Conservation (phyloP, 208 protist genomes). For the Wallacemonas sp. region DNA sequence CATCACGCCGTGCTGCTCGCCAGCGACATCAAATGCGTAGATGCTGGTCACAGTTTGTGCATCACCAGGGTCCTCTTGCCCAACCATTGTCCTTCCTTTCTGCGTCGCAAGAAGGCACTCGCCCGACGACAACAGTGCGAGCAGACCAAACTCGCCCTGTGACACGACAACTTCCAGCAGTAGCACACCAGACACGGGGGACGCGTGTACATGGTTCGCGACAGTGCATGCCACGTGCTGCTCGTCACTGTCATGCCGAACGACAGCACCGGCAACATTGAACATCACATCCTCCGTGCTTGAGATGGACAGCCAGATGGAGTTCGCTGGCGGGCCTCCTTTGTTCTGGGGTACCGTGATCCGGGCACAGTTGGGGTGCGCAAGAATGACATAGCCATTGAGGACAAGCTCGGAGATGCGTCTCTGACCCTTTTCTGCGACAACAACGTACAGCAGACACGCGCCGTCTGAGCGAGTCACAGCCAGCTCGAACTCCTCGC, state of each 20-base stretch:
- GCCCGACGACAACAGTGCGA: constrained; percentile 18
- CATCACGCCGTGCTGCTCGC: background rate
- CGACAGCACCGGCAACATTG: background rate
- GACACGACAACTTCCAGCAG: constrained; percentile 31
- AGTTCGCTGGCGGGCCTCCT: too few relatives aligned
- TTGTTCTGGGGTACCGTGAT: background rate
- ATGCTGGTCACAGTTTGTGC: constrained; percentile 5
- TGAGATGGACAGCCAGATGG: constrained; percentile 3
- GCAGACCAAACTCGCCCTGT: background rate
- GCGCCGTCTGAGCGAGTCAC: constrained; percentile 28
- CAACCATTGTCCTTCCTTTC: background rate
- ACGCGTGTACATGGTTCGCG: background rate
- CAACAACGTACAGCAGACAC: constrained; percentile 30
- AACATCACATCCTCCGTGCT: background rate
- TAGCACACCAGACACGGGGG: background rate
- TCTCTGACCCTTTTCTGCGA: constrained; percentile 15
- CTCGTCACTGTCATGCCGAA: background rate
- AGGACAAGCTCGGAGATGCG: constrained; percentile 7
- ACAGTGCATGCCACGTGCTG: background rate
- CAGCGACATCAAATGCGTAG: constrained; percentile 7
- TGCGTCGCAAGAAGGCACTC: constrained; percentile 24
- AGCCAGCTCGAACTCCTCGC: constrained; percentile 5
- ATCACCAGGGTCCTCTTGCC: background rate
- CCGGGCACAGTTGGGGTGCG: background rate
- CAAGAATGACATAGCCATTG: constrained; percentile 7